Evolutionary conservation across 768 basidiomycete genomes (phyloP).

Genomic region (Trametes gibbosa): DNA sequence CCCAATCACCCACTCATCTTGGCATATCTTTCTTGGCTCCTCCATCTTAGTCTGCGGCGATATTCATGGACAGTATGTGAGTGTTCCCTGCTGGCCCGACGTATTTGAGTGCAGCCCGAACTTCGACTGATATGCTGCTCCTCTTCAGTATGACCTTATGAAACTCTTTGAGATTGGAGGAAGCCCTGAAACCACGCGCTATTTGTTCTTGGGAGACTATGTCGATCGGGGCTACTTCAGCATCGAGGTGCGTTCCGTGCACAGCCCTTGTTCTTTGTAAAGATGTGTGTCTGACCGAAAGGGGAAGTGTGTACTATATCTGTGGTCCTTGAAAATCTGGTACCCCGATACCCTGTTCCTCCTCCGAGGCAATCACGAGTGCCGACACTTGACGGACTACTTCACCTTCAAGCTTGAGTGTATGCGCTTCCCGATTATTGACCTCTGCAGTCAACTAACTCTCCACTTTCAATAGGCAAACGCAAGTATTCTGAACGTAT

Average conservation of each 20-base stretch:
- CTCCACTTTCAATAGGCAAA: constrained; percentile 60
- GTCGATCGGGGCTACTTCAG: constrained; percentile 77
- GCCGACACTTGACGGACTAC: constrained; percentile 96
- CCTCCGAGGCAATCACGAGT: constrained; percentile 97
- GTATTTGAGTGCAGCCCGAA: not conserved
- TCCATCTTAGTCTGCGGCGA: constrained; percentile 70
- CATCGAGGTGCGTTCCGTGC: constrained; percentile 49
- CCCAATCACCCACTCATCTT: constrained; percentile 6
- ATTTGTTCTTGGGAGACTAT: constrained; percentile 74
- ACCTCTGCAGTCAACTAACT: not conserved
- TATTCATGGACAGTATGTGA: constrained; percentile 98
- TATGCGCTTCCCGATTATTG: constrained; percentile 38
- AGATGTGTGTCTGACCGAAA: not conserved
- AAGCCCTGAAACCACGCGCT: constrained; percentile 69
- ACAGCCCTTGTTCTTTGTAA: not conserved
- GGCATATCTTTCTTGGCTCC: constrained; percentile 13
- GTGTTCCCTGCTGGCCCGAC: constrained; percentile 30
- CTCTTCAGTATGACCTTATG: constrained; percentile 63
- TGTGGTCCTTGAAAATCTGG: constrained; percentile 99
- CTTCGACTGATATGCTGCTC: not conserved
- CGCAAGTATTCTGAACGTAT: constrained; percentile 98
- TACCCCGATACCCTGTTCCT: constrained; percentile 97
- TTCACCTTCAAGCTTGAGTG: constrained; percentile 99
- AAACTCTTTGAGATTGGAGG: constrained; percentile 78
- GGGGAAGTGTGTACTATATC: constrained; percentile 88